A percentile compares a stretch with the other conserved stretches of the same genome.
Conservation (phyloP, 768 basidiomycete genomes). For the Gymnopilus junonius region DNA sequence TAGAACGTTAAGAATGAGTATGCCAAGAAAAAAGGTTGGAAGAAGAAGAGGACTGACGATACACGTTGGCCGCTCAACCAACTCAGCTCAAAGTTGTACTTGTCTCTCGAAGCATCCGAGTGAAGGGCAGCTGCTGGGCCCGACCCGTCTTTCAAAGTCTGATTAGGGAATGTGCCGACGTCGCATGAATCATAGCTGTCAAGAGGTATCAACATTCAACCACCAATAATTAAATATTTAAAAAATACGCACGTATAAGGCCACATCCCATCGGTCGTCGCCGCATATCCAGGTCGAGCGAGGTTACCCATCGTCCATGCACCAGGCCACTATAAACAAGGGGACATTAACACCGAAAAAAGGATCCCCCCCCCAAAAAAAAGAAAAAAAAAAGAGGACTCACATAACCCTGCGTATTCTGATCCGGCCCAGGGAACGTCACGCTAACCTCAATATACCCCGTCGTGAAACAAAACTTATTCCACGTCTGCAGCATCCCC, state of each 20-base stretch:
- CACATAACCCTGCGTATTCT: conserved; percentile 53
- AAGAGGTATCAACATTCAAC: neutral
- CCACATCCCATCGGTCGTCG: conserved; percentile 82
- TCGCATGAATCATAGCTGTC: conserved; percentile 69
- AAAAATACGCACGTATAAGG: conserved; percentile 66
- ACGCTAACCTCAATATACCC: conserved; percentile 78
- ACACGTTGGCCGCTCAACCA: conserved; percentile 81
- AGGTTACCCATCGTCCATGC: conserved; percentile 92
- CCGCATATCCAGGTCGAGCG: conserved; percentile 79
- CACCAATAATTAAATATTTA: neutral
- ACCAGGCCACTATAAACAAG: conserved; percentile 69
- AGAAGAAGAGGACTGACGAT: conserved; percentile 48
- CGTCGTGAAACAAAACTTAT: conserved; percentile 85
- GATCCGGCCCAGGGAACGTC: conserved; percentile 61
- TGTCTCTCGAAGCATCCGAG: conserved; percentile 47
- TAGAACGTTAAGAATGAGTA: neutral
- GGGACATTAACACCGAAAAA: neutral
- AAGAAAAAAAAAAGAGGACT: conserved; percentile 23
- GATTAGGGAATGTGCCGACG: conserved; percentile 78
- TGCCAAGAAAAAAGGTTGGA: neutral
- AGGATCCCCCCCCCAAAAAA: neutral
- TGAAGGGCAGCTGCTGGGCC: conserved; percentile 67
- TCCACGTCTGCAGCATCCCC: conserved; percentile 90
- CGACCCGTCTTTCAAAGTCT: conserved; percentile 52
- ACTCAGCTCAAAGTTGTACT: conserved; percentile 66